These are phyloP conservation scores for Cercophora sp. DNA, from an alignment of 495 filamentous ascomycete species.

Conservation along the genomic window DNA sequence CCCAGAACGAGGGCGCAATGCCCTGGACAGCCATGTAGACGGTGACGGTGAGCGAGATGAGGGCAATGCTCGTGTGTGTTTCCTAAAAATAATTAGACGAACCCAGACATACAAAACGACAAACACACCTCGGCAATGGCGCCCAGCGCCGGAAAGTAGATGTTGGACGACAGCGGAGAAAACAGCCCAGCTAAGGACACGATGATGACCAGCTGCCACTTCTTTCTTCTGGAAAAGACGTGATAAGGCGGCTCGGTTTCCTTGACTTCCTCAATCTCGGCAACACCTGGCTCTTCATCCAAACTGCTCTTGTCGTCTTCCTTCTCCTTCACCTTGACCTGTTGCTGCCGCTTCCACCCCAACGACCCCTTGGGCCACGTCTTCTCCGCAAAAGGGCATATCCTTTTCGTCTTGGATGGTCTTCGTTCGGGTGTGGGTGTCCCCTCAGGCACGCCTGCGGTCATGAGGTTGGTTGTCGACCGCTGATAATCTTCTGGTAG, in stretches of 20 bases:
- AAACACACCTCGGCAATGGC: conserved; percentile 18
- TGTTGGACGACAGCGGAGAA: conserved; percentile 34
- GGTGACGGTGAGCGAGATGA: conserved; percentile 25
- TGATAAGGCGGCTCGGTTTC: conserved; percentile 15
- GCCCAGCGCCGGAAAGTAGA: conserved; percentile 34
- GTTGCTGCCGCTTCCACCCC: neutral
- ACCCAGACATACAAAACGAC: neutral
- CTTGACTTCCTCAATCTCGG: neutral
- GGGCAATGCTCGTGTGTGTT: conserved; percentile 11
- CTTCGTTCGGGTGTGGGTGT: too few relatives aligned
- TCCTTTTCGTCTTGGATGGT: too few relatives aligned
- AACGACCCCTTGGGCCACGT: too few relatives aligned
- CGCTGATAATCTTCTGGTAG: too few relatives aligned
- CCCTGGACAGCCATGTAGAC: conserved; percentile 31
- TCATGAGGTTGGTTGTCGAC: too few relatives aligned
- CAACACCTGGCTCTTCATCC: too few relatives aligned
- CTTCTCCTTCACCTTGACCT: neutral
- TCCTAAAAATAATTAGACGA: conserved; percentile 1
- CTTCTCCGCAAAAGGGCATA: too few relatives aligned
- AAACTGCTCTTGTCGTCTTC: neutral
- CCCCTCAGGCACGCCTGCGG: too few relatives aligned
- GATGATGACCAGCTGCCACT: conserved; percentile 34
- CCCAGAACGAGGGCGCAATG: conserved; percentile 27
- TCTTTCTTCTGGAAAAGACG: conserved; percentile 31
- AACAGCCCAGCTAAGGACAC: conserved; percentile 38